These are phyloP conservation scores for Polygonum maritimum DNA, from an alignment of 148 eudicot genomes.

Conservation along the genomic window DNA sequence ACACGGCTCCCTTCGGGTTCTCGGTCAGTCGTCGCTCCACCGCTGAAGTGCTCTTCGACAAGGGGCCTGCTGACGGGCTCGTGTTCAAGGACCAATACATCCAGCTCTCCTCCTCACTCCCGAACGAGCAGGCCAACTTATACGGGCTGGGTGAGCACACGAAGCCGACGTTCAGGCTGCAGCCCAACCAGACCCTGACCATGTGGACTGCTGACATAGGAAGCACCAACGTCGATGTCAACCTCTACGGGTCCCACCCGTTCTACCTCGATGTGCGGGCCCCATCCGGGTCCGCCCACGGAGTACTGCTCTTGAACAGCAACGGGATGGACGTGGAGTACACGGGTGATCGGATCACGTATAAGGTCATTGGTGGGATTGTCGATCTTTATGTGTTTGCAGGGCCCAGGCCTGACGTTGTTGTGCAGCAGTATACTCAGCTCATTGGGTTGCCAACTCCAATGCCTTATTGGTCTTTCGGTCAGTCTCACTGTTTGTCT, in stretches of 20 bases:
- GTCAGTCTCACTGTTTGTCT: conserved; percentile 8
- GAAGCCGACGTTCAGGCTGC: conserved; percentile 26
- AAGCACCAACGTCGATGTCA: conserved; percentile 15
- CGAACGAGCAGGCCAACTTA: conserved; percentile 24
- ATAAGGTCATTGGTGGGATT: conserved; percentile 44
- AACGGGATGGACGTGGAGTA: conserved; percentile 58
- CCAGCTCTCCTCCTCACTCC: conserved; percentile 30
- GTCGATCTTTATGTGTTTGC: conserved; percentile 40
- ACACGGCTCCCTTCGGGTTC: conserved; percentile 67
- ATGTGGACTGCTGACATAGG: conserved; percentile 47
- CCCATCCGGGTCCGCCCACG: conserved; percentile 30
- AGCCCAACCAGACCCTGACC: conserved; percentile 36
- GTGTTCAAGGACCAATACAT: conserved; percentile 39
- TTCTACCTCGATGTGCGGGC: conserved; percentile 42
- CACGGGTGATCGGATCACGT: conserved; percentile 36
- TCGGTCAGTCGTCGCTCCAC: conserved; percentile 51
- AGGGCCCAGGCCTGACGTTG: conserved; percentile 31
- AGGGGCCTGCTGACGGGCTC: conserved; percentile 8
- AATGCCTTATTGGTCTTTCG: conserved; percentile 60
- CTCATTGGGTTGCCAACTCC: conserved; percentile 45
- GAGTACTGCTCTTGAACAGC: conserved; percentile 41
- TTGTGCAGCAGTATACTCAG: conserved; percentile 43
- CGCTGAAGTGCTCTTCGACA: conserved; percentile 34
- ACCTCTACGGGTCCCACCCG: conserved; percentile 49
- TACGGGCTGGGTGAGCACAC: conserved; percentile 54